Percentiles rank a stretch among this genome's conserved stretches.
These are phyloP conservation scores for Xylariaceae sp. DNA, from an alignment of 2,329 filamentous ascomycete species.

Conservation along the genomic window DNA sequence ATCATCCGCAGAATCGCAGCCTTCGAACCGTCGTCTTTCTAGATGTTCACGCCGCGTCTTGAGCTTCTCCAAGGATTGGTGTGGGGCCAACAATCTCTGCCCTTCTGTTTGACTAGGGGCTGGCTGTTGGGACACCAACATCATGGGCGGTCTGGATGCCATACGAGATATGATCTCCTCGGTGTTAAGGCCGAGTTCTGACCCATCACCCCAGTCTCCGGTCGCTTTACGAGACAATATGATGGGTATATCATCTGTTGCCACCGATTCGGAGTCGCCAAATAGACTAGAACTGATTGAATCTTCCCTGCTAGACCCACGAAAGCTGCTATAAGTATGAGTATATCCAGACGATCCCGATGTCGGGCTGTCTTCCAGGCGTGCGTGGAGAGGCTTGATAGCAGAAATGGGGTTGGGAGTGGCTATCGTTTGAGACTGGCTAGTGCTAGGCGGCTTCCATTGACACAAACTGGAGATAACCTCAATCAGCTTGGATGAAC, in stretches of 20 bases:
- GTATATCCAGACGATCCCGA: conserved; percentile 69
- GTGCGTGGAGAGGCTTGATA: conserved; percentile 58
- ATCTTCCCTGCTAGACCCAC: conserved; percentile 76
- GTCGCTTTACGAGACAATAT: conserved; percentile 67
- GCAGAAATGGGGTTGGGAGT: conserved; percentile 56
- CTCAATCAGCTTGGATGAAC: conserved; percentile 82
- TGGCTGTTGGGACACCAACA: conserved; percentile 56
- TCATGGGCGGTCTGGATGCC: conserved; percentile 41
- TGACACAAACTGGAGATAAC: conserved; percentile 83
- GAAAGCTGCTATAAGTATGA: conserved; percentile 66
- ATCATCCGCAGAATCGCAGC: conserved; percentile 83
- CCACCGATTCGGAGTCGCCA: conserved; percentile 75
- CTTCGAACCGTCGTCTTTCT: conserved; percentile 67
- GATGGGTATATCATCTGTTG: conserved; percentile 71
- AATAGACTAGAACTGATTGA: conserved; percentile 85
- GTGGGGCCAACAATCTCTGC: conserved; percentile 43
- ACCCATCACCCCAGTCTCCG: conserved; percentile 69
- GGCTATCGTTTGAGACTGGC: conserved; percentile 39
- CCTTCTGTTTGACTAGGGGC: conserved; percentile 59
- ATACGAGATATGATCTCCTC: conserved; percentile 42
- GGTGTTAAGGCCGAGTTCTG: conserved; percentile 72
- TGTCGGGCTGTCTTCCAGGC: conserved; percentile 76
- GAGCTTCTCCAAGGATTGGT: conserved; percentile 67
- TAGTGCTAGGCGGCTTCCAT: conserved; percentile 73
- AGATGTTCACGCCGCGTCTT: conserved; percentile 68